Evolutionary conservation across 78 protist species (phyloP).

Genomic region (Goniomonas avonlea): DNA sequence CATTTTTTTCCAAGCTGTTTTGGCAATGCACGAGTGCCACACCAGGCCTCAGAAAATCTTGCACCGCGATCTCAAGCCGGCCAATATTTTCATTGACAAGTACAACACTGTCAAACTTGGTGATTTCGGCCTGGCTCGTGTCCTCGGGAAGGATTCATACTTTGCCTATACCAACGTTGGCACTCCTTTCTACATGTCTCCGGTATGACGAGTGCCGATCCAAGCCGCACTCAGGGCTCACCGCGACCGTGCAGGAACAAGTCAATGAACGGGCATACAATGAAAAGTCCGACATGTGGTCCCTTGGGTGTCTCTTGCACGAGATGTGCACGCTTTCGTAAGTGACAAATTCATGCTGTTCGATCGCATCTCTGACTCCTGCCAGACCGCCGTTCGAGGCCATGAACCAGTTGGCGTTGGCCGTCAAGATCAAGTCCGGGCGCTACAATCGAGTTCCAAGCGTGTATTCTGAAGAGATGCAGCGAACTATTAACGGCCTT

Average conservation of each 20-base stretch:
- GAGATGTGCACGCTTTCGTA: not conserved
- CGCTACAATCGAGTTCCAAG: constrained; percentile 30
- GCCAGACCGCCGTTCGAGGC: constrained; percentile 69
- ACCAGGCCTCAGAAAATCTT: constrained; percentile 51
- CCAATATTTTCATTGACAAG: constrained; percentile 64
- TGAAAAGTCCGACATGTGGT: not conserved
- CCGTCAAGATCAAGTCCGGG: constrained; percentile 51
- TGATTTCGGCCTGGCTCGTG: constrained; percentile 83
- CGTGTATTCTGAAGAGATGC: constrained; percentile 30
- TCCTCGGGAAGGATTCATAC: constrained; percentile 39
- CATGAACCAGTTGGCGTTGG: constrained; percentile 35
- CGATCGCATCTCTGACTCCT: not conserved
- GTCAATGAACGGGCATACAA: constrained; percentile 5
- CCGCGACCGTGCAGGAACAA: constrained; percentile 43
- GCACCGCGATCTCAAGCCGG: constrained; percentile 82
- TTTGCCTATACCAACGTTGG: constrained; percentile 79
- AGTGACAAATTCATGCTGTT: not conserved
- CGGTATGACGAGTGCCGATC: constrained; percentile 16
- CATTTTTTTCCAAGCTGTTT: constrained; percentile 53
- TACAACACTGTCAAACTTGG: constrained; percentile 69
- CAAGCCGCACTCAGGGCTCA: not conserved
- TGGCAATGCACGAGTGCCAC: constrained; percentile 66
- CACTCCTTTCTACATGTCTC: constrained; percentile 82
- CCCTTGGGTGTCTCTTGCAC: no score
- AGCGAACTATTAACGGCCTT: no score